Base-by-base conservation (phyloP, 805 yeast species). In the Naumovozyma baii region DNA sequence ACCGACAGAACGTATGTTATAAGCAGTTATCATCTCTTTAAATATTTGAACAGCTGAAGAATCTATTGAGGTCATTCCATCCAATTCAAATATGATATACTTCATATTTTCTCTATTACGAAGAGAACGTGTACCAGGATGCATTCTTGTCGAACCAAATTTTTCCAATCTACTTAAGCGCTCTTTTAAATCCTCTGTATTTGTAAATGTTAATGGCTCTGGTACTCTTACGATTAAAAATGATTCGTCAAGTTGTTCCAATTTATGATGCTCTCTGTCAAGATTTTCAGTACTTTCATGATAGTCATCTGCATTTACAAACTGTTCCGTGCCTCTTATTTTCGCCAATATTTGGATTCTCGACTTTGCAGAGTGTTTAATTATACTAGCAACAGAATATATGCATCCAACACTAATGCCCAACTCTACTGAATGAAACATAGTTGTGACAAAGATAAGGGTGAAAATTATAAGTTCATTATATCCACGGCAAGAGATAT, bases 321-420 rank as follows among this genome's bases (percentile, higher is more conserved):
- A 83, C 4, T 69, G 69, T 34, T 69, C 66, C 1, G 83, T 73
- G 2, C 76, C 78, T 2, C 78, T 76, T 3, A 76, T 56, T 41
- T 92, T 68, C 2, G 87, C 85, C 45, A 86, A 64, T 36, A 88
- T 83, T 57, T 86, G 95, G 43, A 87, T 84, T 46, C 94, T 69
- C 2, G 95, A 87, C 40, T 73, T 68, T 0, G 95, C 78, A 1
- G 94, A 79, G 54, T 84, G 85, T 47, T 76, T 81, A 22, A 87
- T 73, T 4, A 90, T 88, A 41, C 94, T 67, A 26, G 88, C 67
- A 15, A 90, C 64, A 32, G 94, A 86, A 49, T 85, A 83, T 0
- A 76, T 75, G 36, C 84, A 77, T 0, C 98, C 97, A n/a, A 85
- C 72, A 2, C 82, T 77, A 36, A 92, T 85, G 1, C 98, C 97